Evolutionary conservation across 208 protist genomes (phyloP), one percentile per base, ranked within the genome.

Genomic region (Leishmania lainsoni): DNA sequence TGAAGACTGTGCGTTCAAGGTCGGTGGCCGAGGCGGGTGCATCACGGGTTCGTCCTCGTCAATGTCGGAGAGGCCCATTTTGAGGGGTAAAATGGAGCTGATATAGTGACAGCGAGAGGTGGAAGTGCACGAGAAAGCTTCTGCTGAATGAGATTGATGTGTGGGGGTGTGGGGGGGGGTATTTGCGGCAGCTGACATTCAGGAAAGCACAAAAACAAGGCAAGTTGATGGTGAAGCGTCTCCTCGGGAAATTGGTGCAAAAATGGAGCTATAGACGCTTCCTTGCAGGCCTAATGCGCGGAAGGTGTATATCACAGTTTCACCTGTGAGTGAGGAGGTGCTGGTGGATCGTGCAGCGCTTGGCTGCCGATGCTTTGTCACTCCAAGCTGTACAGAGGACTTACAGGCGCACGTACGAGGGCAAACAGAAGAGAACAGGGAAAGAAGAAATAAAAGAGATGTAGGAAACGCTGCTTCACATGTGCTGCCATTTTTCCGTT

Each of bases 11-110:
- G 52, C 70, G 2, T 71, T 85, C 61, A 75, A 32, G 58, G 78
- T 56, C n/a, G 56, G 59, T 26, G 71, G 71, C 3, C 32, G 65
- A 20, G 78, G 71, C 48, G 59, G 77, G 58, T 79, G 58, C n/a
- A 80, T 81, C 66, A 75, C 76, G 51, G 75, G 75, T 51, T 94
- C 91, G 69, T 90, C 91, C 78, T 95, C 91, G 65, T 95, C 92
- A 76, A 97, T 94, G 78, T 97, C 93, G 9, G 90, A 92, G 49
- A 97, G 86, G 32, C 92, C 89, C 91, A 97, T 95, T 49, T 35
- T 52, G n/a, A 69, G 42, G 29, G 16, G 8, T 26, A 5, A 59
- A 9, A 16, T 49, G 29, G 9, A 29, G 4, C 17, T 42, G 68
- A 69, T 9, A 51, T 26, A 42, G 48, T 16, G 5, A 35, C 8